Conservation (phyloP, 1,284 basidiomycete genomes). For the Sanghuangporus baumii region DNA sequence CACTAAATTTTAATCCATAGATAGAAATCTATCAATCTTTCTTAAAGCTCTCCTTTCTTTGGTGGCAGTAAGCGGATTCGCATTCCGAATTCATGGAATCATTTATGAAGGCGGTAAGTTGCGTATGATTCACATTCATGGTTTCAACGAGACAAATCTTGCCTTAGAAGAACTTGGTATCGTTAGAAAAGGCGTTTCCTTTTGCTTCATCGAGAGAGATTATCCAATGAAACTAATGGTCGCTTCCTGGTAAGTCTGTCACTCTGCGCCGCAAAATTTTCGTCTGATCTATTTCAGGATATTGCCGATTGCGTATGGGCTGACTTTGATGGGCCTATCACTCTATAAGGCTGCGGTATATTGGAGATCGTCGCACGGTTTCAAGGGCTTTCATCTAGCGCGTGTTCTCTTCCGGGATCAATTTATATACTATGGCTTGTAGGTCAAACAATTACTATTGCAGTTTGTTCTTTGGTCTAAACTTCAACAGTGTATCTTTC, state of each 20-base stretch:
- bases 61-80: not conserved
- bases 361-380: not conserved
- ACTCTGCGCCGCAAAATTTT: not conserved
- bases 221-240: not conserved
- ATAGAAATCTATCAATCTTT: not conserved
- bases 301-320: not conserved
- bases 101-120: too few relatives aligned
- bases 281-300: not conserved
- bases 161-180: too few relatives aligned
- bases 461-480: too few relatives aligned
- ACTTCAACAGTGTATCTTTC: too few relatives aligned
- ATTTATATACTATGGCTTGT: not conserved
- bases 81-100: too few relatives aligned
- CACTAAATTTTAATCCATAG: not conserved
- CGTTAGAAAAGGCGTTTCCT: not conserved
- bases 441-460: not conserved
- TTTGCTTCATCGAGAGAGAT: not conserved
- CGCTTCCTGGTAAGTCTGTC: not conserved
- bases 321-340: not conserved
- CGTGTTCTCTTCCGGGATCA: not conserved
- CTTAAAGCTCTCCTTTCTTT: not conserved
- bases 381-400: not conserved
- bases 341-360: not conserved
- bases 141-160: too few relatives aligned
- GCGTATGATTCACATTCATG: too few relatives aligned